Evolutionary conservation across 352 stramenopile genomes (phyloP), one percentile per base, ranked within the genome.

Genomic region (Plasmopara halstedii): DNA sequence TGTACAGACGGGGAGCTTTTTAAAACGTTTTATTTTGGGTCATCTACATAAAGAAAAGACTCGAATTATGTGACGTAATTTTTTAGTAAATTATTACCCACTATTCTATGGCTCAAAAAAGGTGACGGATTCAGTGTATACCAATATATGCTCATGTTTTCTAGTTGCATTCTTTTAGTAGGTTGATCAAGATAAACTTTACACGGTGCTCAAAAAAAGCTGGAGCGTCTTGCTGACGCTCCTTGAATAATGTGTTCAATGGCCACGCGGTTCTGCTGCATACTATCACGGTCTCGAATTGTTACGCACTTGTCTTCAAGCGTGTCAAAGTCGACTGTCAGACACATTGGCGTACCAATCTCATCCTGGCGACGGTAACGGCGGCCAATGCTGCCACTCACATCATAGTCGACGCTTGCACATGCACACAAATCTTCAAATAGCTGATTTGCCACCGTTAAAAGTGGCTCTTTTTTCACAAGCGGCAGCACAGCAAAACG

Each of bases 281-380:
- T 98, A 15, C 70, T 90, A 60, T 99, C 96, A 36, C 95, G 88
- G 54, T 98, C 90, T 37, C 95, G 83, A 43, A 99, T 73, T 2
- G 96, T 99, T 25, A 99, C 95, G 25, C 76, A 84, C 66, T 97
- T 83, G 51, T 97, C 82, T 46, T 98, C 91, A 21, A 98, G 70
- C 11, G 94, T 97, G 46, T 98, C 92, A 65, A 98, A 98, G 60
- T 99, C 96, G 8, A 99, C 78, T 4, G 96, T 99, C 38, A 99
- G 80, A 64, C 94, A 98, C 66, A 97, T 97, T 8, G 95, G 95
- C 22, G 95, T 98, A 31, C 96, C 96, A 38, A 98, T 94, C 77
- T 98, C 94, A 56, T 99, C 96, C 48, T 97, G 90, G 37, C 96
- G 84, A 34, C 95, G 85, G 64, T 99, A 99, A 17, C 94, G 79